A percentile compares a stretch with the other conserved stretches of the same genome.
Conservation (phyloP, 495 filamentous ascomycete genomes). For the Trichocladium antarcticum region DNA sequence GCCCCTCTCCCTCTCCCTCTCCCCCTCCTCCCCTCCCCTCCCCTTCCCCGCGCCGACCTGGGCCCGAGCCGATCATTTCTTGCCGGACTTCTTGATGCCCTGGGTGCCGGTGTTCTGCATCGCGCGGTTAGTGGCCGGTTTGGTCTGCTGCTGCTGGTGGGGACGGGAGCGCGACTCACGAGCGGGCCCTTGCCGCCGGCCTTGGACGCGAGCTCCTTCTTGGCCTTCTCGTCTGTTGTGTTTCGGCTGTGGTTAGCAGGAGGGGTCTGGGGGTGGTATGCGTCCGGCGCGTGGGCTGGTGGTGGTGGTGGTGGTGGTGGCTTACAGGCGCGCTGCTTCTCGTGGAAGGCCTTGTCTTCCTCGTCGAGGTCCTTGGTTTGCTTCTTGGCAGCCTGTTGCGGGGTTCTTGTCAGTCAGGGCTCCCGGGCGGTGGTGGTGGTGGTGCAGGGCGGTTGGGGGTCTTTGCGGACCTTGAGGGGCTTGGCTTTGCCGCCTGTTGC, state of each 20-base stretch:
- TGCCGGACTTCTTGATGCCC: conserved; percentile 85
- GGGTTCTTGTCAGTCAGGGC: background rate
- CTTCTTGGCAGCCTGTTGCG: conserved; percentile 54
- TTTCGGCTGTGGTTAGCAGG: background rate
- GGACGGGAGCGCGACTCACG: conserved; percentile 9
- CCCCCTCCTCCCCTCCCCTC: background rate
- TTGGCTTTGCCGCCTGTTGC: conserved; percentile 68
- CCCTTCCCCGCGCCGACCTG: conserved; percentile 2
- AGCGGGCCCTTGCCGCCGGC: conserved; percentile 46
- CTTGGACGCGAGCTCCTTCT: conserved; percentile 60
- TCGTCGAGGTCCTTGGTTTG: conserved; percentile 62
- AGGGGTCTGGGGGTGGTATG: background rate
- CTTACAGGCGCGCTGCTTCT: conserved; percentile 65
- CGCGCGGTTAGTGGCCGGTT: conserved; percentile 24
- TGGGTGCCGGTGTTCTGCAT: conserved; percentile 56
- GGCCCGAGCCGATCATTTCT: conserved; percentile 55
- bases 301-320: too few relatives aligned
- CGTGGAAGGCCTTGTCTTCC: conserved; percentile 61
- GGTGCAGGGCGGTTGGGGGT: background rate
- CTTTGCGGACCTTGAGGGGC: conserved; percentile 52
- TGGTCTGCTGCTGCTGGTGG: conserved; percentile 23
- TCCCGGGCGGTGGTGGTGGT: background rate
- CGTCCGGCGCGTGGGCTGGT: background rate
- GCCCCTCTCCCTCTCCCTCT: background rate
- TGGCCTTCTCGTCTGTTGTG: conserved; percentile 59